Evolutionary conservation across 208 protist genomes (phyloP).

Genomic region (Endotrypanum monterogeii): DNA sequence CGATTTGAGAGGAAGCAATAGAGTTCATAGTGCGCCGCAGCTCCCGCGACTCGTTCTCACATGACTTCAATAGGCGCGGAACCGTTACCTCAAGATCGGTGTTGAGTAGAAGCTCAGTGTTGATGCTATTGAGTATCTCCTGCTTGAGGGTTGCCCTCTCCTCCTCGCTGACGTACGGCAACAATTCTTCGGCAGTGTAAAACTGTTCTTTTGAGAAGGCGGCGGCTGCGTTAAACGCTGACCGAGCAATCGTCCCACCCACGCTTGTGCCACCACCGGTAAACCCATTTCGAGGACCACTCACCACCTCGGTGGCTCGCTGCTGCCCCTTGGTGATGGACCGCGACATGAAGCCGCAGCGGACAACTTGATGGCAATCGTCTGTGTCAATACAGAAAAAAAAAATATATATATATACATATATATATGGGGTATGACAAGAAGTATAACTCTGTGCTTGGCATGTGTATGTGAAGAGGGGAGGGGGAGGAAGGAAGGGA

Average conservation of each 20-base stretch:
- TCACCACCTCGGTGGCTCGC: slow-evolving; percentile 30
- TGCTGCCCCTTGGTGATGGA: slow-evolving; percentile 33
- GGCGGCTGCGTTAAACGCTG: not conserved
- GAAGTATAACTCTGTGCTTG: too few species aligned
- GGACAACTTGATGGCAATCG: slow-evolving; percentile 3
- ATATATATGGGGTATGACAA: too few species aligned
- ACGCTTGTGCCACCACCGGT: slow-evolving; percentile 9
- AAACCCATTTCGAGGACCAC: slow-evolving; percentile 28
- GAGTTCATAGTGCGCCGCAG: slow-evolving; percentile 77
- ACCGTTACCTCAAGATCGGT: slow-evolving; percentile 79
- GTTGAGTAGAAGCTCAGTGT: slow-evolving; percentile 73
- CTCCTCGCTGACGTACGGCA: slow-evolving; percentile 67
- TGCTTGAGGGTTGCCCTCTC: slow-evolving; percentile 55
- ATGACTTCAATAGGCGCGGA: slow-evolving; percentile 74
- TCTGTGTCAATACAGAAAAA: slow-evolving; percentile 7
- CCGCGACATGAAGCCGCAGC: slow-evolving; percentile 16
- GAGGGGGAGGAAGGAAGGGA: not conserved
- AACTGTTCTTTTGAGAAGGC: slow-evolving; percentile 29
- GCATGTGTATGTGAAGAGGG: too few species aligned
- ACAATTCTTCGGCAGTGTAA: slow-evolving; percentile 69
- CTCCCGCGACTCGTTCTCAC: slow-evolving; percentile 73
- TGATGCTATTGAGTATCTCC: slow-evolving; percentile 73
- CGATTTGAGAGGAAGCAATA: slow-evolving; percentile 79
- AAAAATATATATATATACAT: not conserved
- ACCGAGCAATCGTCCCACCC: not conserved